Base-by-base conservation (phyloP, 768 basidiomycete species). In the Pleurotus djamor region DNA sequence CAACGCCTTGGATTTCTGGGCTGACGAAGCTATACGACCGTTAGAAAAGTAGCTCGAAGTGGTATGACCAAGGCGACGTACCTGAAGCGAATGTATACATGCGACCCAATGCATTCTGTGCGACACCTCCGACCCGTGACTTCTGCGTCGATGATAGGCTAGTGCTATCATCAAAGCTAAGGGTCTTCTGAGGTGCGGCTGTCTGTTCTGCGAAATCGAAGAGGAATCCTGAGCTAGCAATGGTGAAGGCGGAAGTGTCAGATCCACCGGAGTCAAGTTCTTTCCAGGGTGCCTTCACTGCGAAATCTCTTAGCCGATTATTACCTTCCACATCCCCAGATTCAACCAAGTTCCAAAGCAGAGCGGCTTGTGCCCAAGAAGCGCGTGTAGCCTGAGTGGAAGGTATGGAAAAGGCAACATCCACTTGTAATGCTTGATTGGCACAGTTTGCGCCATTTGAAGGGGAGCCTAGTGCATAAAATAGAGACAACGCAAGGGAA, bases 11-110 rank as follows among this genome's bases (percentile, higher is more conserved):
- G 74, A 65, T 50, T 73, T 81, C 65, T 88, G 85, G 0, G 72
- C 76, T 0, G 87, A 82, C 8, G 85, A 83, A 1, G 86, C 88
- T 89, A 64, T 4, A 56, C 32, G 59, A 58, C 9, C 52, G 33
- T 41, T 32, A 56, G 28, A 38, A 50, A 56, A 12, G 54, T 21
- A 12, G 36, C 8, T 17, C 32, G 10, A 12, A 43, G 36, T 12
- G 33, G 44, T 17, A 10, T 50, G 43, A 56, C 44, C 48, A 28
- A 28, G 21, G 36, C 59, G 34, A 65, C 82, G 59, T 67, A 88
- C 88, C 86, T 59, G 73, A 70, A 16, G 87, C 84, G 72, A 74
- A 83, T 14, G 76, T 78, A 67, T 86, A 87, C 79, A 88, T 84
- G 45, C 80, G 75, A 66, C 88, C 80, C 59, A 88, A 66, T 4